Base-by-base conservation (phyloP, 345 rosid species). In the Gossypium herbaceum region DNA sequence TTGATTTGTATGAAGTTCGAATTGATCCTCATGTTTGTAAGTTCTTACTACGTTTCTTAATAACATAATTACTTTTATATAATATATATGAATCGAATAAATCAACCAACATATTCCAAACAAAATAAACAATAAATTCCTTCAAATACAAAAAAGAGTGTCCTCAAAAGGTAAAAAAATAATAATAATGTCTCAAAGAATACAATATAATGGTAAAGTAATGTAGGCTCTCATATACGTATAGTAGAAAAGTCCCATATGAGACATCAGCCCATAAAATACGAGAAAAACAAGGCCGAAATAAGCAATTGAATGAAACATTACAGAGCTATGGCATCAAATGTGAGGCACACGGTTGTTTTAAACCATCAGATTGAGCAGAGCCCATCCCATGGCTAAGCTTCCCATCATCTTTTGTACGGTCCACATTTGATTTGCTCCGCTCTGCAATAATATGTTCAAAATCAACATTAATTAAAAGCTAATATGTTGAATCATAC, bases 401-500 rank as follows among this genome's bases (percentile, higher is more conserved):
- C 84, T 73, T 15, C 82, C 80, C 1, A 9, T 77, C 86, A 88
- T 65, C 80, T 51, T 79, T 73, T 68, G 54, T 77, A 69, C 47
- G 0, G 79, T 51, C 77, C 68, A 60, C 29, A 80, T 55, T 78
- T 79, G 78, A 76, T 78, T 85, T n/a, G 45, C 89, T 76, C 83
- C 90, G 22, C 87, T 86, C 92, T 88, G 89, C 89, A 84, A 59
- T 10, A 20, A 9, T 57, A 41, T 13, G 44, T 73, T 60, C 2
- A 58, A 13, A 22, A 15, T 16, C 24, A 44, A 29, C 59, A 4
- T 27, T 4, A 20, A 4, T 59, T 39, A 54, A 22, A 22, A 34
- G 29, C 12, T 55, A n/a, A 55, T 7, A 55, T 2, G 11, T n/a
- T 51, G 6, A 16, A 15, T 13, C 17, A 0, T 12, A 50, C 3